Evolutionary conservation across 1,284 basidiomycete species (phyloP), one percentile per base, ranked within the genome.

Genomic region (Xanthoconium separans): DNA sequence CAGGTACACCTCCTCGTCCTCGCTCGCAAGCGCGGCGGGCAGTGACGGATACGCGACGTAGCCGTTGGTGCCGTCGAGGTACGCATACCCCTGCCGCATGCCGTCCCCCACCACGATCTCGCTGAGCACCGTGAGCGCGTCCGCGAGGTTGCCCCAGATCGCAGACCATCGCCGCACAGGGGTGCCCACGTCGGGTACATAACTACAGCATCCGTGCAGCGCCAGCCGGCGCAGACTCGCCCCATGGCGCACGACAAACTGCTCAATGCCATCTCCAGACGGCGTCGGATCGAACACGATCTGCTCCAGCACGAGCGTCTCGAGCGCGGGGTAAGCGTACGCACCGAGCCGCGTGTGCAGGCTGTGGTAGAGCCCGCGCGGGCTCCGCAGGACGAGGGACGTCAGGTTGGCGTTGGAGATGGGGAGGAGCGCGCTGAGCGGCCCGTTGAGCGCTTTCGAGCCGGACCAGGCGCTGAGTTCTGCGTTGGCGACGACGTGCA

Each of bases 171-270:
- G 55, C 37, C 70, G 61, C 12, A 64, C 2, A 34, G 65, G 52
- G 16, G 47, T 44, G 15, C 49, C 37, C 4, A 27, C 6, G 13
- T 24, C 53, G 22, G 55, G 48, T 3, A 59, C 58, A 30, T 70
- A 71, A 40, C 61, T 71, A 1, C 63, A 45, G 36, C 70, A 68
- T 2, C 58, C 58, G 37, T 27, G 55, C 29, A 68, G 37, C 22
- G 68, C 66, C 10, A 68, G 47, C 24, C 53, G 59, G 6, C 59
- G 65, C 2, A 68, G 37, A 13, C 44, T 58, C n/a, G 42, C 45
- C 46, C 67, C 68, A 56, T 68, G 70, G 15, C 70, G 65, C 20
- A 70, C 3, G 20, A 70, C 47, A 24, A 68, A 71, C 4, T 69
- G 67, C 16, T 68, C 66, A 2, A 71, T 54, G 10, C 66, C 65